Conservation (phyloP, 371 early-diverging fungal species). For the Phascolomyces articulosus region DNA sequence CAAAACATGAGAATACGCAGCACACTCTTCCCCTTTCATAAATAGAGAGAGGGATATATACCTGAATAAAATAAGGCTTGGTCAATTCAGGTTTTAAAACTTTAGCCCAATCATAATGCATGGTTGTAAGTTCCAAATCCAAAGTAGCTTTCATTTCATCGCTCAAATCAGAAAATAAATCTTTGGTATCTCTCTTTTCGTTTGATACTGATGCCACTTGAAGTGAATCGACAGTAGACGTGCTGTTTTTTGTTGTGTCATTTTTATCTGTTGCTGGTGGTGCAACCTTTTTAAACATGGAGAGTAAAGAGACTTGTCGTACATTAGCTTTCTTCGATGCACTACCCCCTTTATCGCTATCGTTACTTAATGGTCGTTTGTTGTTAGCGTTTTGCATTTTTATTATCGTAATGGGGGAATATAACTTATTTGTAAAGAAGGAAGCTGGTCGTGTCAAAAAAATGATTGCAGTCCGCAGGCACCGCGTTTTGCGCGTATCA, state of each 20-base stretch:
- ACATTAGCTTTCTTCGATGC: slow-evolving; percentile 18
- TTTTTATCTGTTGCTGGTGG: slow-evolving; percentile 1
- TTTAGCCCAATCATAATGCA: slow-evolving; percentile 80
- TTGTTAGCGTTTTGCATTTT: slow-evolving; percentile 26
- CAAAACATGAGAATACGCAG: not conserved
- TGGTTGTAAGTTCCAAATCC: slow-evolving; percentile 70
- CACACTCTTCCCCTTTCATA: not conserved
- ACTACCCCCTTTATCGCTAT: slow-evolving; percentile 2
- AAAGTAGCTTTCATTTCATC: slow-evolving; percentile 58
- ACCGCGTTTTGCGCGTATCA: too few species aligned
- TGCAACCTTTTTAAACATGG: slow-evolving; percentile 35
- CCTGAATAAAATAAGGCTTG: slow-evolving; percentile 79
- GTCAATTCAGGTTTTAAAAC: slow-evolving; percentile 70
- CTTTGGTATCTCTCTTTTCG: not conserved
- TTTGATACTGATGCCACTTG: not conserved
- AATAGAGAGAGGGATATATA: slow-evolving; percentile 24
- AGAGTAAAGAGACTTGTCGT: slow-evolving; percentile 28
- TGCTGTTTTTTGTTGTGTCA: not conserved
- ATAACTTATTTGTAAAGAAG: not conserved
- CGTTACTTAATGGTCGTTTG: slow-evolving; percentile 17
- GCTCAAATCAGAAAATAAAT: slow-evolving; percentile 25
- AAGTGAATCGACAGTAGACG: slow-evolving; percentile 4
- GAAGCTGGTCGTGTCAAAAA: not conserved
- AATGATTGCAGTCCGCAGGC: not conserved
- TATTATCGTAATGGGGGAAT: not conserved